These are phyloP conservation scores for Aspergillus jensenii DNA, from an alignment of 2,329 filamentous ascomycete species.

Conservation along the genomic window DNA sequence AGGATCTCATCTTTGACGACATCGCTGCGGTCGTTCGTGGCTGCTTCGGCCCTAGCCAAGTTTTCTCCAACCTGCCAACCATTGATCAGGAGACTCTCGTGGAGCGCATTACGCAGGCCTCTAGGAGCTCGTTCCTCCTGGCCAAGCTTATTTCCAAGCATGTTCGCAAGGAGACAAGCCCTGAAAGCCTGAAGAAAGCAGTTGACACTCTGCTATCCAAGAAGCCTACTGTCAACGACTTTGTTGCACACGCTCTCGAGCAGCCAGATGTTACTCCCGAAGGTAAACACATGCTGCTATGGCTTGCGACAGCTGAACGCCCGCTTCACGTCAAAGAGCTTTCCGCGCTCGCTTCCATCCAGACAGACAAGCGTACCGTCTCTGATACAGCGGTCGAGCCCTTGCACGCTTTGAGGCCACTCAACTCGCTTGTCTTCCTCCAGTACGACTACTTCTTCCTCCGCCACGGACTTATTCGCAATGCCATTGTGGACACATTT, in stretches of 20 bases:
- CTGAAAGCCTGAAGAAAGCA: slow-evolving; percentile 26
- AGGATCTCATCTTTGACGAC: slow-evolving; percentile 39
- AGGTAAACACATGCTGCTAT: slow-evolving; percentile 34
- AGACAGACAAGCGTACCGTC: slow-evolving; percentile 31
- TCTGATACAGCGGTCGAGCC: slow-evolving; percentile 27
- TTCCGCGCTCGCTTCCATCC: slow-evolving; percentile 28
- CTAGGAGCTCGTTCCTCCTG: slow-evolving; percentile 41
- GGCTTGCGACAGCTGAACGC: slow-evolving; percentile 39
- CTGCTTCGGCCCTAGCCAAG: slow-evolving; percentile 23
- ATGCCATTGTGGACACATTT: slow-evolving; percentile 31
- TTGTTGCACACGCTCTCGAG: slow-evolving; percentile 29
- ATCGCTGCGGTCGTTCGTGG: slow-evolving; percentile 33
- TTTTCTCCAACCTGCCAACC: slow-evolving; percentile 28
- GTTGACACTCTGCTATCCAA: slow-evolving; percentile 27
- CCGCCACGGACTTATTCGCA: slow-evolving; percentile 36
- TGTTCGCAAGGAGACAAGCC: slow-evolving; percentile 26
- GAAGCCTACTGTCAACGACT: slow-evolving; percentile 31
- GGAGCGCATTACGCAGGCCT: slow-evolving; percentile 32
- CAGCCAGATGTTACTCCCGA: slow-evolving; percentile 27
- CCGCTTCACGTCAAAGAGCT: slow-evolving; percentile 37
- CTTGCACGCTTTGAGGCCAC: slow-evolving; percentile 26
- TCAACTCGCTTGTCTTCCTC: slow-evolving; percentile 33
- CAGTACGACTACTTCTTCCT: slow-evolving; percentile 37
- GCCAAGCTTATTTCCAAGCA: slow-evolving; percentile 37
- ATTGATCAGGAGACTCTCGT: slow-evolving; percentile 34